phyloP scores from a whole-genome alignment of 768 basidiomycete genomes.

The Lentinula detonsa region DNA sequence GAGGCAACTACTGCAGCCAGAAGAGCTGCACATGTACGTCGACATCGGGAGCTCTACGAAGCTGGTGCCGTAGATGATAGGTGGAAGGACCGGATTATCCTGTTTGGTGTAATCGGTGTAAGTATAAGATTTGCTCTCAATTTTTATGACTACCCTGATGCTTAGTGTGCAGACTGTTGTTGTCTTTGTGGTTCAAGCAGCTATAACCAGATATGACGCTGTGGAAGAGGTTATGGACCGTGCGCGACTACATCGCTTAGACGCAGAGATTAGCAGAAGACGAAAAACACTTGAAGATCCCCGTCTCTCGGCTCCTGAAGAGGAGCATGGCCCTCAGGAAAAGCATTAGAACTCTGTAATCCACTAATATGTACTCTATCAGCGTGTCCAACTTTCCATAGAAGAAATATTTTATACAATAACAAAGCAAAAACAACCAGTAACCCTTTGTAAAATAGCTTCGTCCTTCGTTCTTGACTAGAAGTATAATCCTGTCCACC shows the following conservation, averaged over 20 bases:
- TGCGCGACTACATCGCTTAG: background rate
- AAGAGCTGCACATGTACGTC: conserved; percentile 25
- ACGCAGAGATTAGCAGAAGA: background rate
- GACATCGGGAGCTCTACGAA: conserved; percentile 35
- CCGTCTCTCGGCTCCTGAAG: conserved; percentile 1
- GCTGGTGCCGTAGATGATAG: conserved; percentile 49
- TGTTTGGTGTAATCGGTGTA: conserved; percentile 51
- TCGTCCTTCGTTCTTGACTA: conserved; percentile 10
- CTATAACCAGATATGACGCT: conserved; percentile 17
- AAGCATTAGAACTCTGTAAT: background rate
- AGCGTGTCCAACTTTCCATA: no score
- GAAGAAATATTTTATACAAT: no score
- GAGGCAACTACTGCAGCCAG: conserved; percentile 33
- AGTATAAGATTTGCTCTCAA: conserved; percentile 11
- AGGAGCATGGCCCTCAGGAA: background rate
- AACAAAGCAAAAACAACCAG: background rate
- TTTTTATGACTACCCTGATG: background rate
- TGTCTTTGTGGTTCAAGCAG: conserved; percentile 25
- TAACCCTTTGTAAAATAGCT: background rate
- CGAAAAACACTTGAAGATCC: conserved; percentile 1
- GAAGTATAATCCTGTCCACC: conserved; percentile 44
- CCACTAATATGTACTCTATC: background rate
- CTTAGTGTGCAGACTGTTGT: conserved; percentile 17
- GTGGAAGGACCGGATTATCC: conserved; percentile 60
- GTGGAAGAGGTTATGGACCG: conserved; percentile 10